A percentile compares a stretch with the other conserved stretches of the same genome.
Evolutionary conservation across 495 filamentous ascomycete genomes (phyloP).

Genomic region (Xylaria grammica): DNA sequence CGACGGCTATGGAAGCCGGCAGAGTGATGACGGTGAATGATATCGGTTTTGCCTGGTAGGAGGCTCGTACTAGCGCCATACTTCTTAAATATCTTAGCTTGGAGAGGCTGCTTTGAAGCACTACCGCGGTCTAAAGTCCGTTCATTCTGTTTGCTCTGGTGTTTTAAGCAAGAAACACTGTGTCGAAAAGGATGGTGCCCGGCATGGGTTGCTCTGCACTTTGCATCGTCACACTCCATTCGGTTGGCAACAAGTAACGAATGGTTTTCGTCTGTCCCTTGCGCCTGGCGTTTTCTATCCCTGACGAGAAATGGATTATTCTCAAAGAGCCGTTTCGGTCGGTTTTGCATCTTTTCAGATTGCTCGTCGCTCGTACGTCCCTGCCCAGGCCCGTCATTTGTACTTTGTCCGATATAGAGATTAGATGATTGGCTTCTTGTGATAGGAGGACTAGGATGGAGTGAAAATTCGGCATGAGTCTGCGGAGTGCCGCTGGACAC

Average conservation of each 20-base stretch:
- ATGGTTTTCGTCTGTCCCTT: background rate
- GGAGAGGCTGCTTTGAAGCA: background rate
- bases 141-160: background rate
- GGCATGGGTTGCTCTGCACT: conserved; percentile 38
- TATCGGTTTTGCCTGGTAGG: background rate
- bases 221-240: conserved; percentile 35
- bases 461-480: conserved; percentile 21
- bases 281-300: conserved; percentile 13
- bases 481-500: conserved; percentile 26
- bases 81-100: background rate
- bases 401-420: background rate
- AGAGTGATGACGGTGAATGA: conserved; percentile 27
- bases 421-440: background rate
- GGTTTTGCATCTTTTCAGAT: background rate
- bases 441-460: conserved; percentile 18
- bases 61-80: background rate
- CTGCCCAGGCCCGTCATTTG: too few relatives aligned
- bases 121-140: background rate
- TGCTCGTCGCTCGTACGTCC: background rate
- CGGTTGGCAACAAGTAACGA: conserved; percentile 1
- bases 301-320: conserved; percentile 21
- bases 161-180: conserved; percentile 29
- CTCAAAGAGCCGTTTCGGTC: conserved; percentile 9
- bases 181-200: conserved; percentile 42
- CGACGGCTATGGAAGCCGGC: conserved; percentile 20